phyloP scores from a whole-genome alignment of 2,329 filamentous ascomycete genomes.

The Gaeumannomyces sp. region DNA sequence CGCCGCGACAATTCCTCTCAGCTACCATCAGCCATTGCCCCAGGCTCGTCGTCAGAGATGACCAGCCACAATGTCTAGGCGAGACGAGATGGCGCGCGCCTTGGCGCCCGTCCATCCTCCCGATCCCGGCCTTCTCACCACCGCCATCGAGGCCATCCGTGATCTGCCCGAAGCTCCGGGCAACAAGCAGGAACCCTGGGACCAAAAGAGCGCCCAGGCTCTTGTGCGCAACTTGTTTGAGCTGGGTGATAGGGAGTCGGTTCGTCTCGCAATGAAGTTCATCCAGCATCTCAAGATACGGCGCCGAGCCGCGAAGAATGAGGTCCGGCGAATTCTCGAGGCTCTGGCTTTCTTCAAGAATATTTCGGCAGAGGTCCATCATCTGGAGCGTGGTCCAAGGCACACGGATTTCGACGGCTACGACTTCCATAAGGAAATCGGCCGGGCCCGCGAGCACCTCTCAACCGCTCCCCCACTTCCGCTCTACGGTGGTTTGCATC shows the following conservation, averaged over 20 bases:
- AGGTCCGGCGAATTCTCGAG: too few species aligned
- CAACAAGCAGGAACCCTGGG: background rate
- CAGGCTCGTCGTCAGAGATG: background rate
- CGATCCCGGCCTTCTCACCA: background rate
- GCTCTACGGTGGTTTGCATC: too few species aligned
- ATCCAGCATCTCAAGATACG: background rate
- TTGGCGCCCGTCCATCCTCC: too few species aligned
- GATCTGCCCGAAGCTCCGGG: background rate
- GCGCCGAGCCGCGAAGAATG: background rate
- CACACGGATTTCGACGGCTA: too few species aligned
- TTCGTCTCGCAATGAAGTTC: background rate
- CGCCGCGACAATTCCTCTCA: background rate
- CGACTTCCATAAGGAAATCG: too few species aligned
- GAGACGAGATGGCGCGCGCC: background rate
- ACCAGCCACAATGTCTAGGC: background rate
- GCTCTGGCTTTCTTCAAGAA: too few species aligned
- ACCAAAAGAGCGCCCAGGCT: background rate
- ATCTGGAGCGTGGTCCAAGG: too few species aligned
- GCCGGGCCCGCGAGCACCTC: too few species aligned
- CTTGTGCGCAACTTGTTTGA: background rate
- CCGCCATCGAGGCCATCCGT: background rate
- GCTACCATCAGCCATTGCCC: background rate
- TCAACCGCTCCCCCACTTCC: too few species aligned
- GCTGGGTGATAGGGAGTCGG: background rate
- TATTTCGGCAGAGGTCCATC: too few species aligned